phyloP scores from a whole-genome alignment of 768 basidiomycete genomes.

The Tulasnella sp. region DNA sequence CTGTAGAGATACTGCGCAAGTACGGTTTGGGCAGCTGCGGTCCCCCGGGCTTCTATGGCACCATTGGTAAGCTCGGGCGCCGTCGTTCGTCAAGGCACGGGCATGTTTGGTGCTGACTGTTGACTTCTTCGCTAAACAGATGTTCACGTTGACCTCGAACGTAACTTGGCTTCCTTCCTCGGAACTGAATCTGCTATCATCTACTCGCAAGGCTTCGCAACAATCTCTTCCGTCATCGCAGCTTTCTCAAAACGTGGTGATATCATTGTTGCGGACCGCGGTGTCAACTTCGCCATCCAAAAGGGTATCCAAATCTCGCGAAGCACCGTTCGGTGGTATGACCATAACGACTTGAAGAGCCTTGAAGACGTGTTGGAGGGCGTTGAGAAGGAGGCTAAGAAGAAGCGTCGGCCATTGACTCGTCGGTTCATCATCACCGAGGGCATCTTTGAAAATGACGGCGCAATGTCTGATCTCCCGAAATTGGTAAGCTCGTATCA shows the following conservation, averaged over 20 bases:
- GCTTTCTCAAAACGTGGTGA: conserved; percentile 97
- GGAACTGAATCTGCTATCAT: conserved; percentile 84
- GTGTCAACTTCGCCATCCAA: conserved; percentile 91
- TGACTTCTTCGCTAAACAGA: conserved; percentile 40
- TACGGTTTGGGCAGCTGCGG: conserved; percentile 95
- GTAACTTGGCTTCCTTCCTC: conserved; percentile 83
- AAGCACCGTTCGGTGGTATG: conserved; percentile 88
- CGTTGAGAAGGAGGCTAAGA: conserved; percentile 82
- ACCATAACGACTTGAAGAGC: conserved; percentile 88
- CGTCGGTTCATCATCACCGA: conserved; percentile 94
- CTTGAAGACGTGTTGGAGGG: conserved; percentile 79
- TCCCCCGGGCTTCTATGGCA: conserved; percentile 95
- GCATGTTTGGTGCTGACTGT: neutral
- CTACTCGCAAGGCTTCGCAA: conserved; percentile 90
- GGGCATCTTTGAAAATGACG: conserved; percentile 93
- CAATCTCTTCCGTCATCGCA: conserved; percentile 88
- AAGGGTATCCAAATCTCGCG: conserved; percentile 93
- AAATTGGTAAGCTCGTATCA: conserved; percentile 58
- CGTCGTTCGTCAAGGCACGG: neutral
- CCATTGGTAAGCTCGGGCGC: conserved; percentile 56
- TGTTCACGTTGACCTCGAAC: conserved; percentile 83
- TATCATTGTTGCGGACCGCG: conserved; percentile 95
- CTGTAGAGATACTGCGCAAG: conserved; percentile 73
- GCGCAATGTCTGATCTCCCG: conserved; percentile 84
- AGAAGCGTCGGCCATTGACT: conserved; percentile 72